Base-by-base conservation (phyloP, 805 yeast species). In the Ogataea paradorogensis region DNA sequence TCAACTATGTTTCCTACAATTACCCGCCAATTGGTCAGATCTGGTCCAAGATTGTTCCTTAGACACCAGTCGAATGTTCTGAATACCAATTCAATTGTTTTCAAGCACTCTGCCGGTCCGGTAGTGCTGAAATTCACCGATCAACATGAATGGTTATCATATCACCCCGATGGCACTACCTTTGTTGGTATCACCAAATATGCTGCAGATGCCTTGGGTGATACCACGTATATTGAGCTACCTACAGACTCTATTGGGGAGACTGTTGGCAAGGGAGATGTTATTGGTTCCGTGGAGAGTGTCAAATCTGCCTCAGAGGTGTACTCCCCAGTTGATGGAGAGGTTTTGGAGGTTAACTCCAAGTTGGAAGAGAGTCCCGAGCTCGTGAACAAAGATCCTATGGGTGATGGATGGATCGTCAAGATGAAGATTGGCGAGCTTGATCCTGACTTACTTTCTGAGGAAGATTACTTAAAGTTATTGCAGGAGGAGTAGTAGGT, bases 171-270 rank as follows among this genome's bases (percentile, higher is more conserved):
- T 64, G 86, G 86, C 45, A 71, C 81, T 30, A 84, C 91, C 2
- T 89, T 82, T 55, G 71, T 91, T 40, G 99, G 99, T 22, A 88
- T 93, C 64, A 89, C 99, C 42, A 79, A 77, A 55, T 90, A 93
- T 61, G 99, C 99, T 14, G 83, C 96, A 15, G 96, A 89, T 57
- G 95, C 98, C 7, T 76, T 93, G 46, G 99, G 99, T 31, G 99
- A 93, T 66, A 95, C 95, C 41, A 95, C 98, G 4, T 93, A 74
- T 61, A 83, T 90, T 44, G 99, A 93, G 66, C 73, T 91, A 52
- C 95, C 95, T 33, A 76, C 74, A 27, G 62, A 59, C 33, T 47
- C 43, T 25, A 38, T 61, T 20, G 60, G 59, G 24, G 59, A 55
- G 42, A 32, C 43, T 8, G 55, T 62, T 11, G 85, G 82, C 28